These are phyloP conservation scores for Saturnispora diversa DNA, from an alignment of 805 yeast genomes.

Conservation along the genomic window DNA sequence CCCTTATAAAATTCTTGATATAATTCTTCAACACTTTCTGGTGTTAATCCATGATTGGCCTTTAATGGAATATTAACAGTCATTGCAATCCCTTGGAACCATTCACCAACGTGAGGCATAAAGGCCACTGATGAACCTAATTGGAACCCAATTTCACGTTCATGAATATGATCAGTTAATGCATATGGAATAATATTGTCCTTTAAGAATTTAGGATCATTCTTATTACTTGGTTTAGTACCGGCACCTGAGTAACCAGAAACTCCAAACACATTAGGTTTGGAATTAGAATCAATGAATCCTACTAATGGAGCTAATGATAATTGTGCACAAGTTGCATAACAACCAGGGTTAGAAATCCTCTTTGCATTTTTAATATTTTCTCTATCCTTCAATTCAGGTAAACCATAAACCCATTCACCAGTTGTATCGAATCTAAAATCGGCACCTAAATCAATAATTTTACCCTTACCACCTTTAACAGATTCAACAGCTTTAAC, in stretches of 20 bases:
- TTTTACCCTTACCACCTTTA: constrained; percentile 56
- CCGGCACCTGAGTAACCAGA: constrained; percentile 99
- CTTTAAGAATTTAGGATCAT: constrained; percentile 64
- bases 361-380: constrained; percentile 63
- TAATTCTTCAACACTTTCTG: constrained; percentile 75
- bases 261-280: constrained; percentile 87
- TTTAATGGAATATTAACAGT: constrained; percentile 87
- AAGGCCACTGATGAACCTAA: constrained; percentile 77
- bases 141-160: constrained; percentile 79
- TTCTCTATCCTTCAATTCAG: constrained; percentile 73
- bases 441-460: constrained; percentile 91
- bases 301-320: constrained; percentile 82
- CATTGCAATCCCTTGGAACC: constrained; percentile 98
- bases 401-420: constrained; percentile 91
- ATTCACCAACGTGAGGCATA: constrained; percentile 95
- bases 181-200: constrained; percentile 93
- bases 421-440: constrained; percentile 85
- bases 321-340: constrained; percentile 96
- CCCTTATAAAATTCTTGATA: constrained; percentile 84
- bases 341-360: constrained; percentile 97
- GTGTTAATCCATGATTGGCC: constrained; percentile 44
- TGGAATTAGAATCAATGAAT: constrained; percentile 44
- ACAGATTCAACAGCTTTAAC: constrained; percentile 73
- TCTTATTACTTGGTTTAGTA: constrained; percentile 95
- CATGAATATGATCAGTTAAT: constrained; percentile 94